phyloP scores from a whole-genome alignment of 306 rosid genomes.

The Astragalus membranaceus region DNA sequence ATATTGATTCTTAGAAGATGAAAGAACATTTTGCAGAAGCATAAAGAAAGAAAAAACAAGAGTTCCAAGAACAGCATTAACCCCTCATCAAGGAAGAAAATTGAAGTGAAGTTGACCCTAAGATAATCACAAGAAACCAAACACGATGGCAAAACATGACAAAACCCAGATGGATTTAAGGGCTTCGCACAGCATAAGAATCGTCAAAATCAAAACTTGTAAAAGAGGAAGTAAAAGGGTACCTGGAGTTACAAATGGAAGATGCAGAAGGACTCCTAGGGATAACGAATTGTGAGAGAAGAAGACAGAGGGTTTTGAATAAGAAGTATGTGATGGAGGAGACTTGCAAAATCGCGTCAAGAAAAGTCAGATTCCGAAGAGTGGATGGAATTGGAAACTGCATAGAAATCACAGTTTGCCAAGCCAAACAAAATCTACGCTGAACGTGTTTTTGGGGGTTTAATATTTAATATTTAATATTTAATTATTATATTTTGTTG shows the following conservation, averaged over 20 bases:
- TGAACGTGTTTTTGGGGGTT: constrained; percentile 4
- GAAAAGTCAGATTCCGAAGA: constrained; percentile 22
- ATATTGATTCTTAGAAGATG: background rate
- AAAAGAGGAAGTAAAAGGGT: constrained; percentile 16
- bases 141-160: constrained; percentile 9
- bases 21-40: background rate
- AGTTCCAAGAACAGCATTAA: background rate
- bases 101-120: constrained; percentile 12
- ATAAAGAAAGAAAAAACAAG: background rate
- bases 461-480: too few species aligned
- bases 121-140: constrained; percentile 16
- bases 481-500: background rate
- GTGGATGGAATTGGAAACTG: constrained; percentile 12
- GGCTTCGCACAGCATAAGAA: background rate
- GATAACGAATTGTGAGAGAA: background rate
- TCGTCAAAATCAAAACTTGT: constrained; percentile 10
- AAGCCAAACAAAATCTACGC: background rate
- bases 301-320: background rate
- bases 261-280: background rate
- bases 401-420: constrained; percentile 16
- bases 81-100: too few species aligned
- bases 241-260: constrained; percentile 38
- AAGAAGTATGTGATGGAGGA: constrained; percentile 25
- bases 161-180: constrained; percentile 22
- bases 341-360: constrained; percentile 34